Evolutionary conservation across 2,329 filamentous ascomycete genomes (phyloP), one percentile per base, ranked within the genome.

Genomic region (Colletotrichum trifolii): DNA sequence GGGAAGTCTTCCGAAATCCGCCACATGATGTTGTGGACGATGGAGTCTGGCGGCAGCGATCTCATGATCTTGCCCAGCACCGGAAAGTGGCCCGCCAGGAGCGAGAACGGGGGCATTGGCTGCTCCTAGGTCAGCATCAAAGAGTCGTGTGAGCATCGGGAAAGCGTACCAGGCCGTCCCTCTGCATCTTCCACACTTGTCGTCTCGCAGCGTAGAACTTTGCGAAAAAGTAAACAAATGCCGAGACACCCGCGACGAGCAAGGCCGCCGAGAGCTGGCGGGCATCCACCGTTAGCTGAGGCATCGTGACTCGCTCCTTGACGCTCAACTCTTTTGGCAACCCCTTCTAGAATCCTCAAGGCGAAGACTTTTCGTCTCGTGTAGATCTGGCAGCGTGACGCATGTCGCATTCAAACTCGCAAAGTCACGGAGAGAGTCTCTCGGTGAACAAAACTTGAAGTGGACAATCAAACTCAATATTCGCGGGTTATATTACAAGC

Each of bases 21-120:
- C 69, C 73, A 46, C 72, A 72, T 8, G 54, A 66, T 47, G 74
- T 75, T 73, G 71, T 75, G 42, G 56, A 62, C 11, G 39, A 61
- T 34, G 72, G 69, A 25, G 34, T 66, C 11, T 43, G 35, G 8
- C 71, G 74, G 67, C 73, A 75, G 25, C 15, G 40, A 25, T 11
- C 35, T 35, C 60, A 63, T 58, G 47, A 53, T 39, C 59, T 69
- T 67, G 11, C 68, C 66, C 17, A 71, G 69, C 3, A 70, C 68
- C 55, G 66, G 58, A 6, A 73, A 67, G 54, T 76, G 73, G 17
- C 61, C 69, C 8, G 61, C 71, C 2, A 68, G 69, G 55, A 73
- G 70, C 33, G 69, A 72, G 10, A 60, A 61, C n/a, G n/a, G 10
- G 2, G 59, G 59, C 38, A 50, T 50, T 15, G 50, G 59, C 59